Evolutionary conservation across 768 basidiomycete genomes (phyloP).

Genomic region (Panaeolus cyanescens): DNA sequence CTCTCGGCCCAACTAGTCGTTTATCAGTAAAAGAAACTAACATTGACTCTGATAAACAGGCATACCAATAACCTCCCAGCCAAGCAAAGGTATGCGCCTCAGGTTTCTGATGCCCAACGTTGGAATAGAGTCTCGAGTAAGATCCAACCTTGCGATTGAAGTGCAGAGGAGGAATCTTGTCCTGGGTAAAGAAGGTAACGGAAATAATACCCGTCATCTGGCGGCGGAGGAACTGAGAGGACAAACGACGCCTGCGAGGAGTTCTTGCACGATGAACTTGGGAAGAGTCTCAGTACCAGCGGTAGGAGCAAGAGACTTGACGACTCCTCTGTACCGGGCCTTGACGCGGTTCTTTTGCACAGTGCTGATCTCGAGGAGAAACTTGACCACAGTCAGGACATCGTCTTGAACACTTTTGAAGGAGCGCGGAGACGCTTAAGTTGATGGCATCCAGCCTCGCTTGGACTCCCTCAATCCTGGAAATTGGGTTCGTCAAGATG

Average conservation of each 20-base stretch:
- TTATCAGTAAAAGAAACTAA: conserved; percentile 9
- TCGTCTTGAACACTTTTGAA: conserved; percentile 98
- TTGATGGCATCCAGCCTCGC: too few species aligned
- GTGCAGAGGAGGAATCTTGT: conserved; percentile 93
- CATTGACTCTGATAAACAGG: conserved; percentile 5
- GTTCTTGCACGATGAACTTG: conserved; percentile 38
- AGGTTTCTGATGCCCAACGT: conserved; percentile 96
- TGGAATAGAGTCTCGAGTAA: conserved; percentile 98
- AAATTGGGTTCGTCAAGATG: too few species aligned
- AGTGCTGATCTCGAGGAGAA: conserved; percentile 95
- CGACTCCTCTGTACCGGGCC: conserved; percentile 94
- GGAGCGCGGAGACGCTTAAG: too few species aligned
- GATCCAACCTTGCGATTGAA: conserved; percentile 97
- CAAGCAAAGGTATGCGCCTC: conserved; percentile 98
- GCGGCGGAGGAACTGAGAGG: conserved; percentile 96
- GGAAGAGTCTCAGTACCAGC: conserved; percentile 53
- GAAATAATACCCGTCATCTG: conserved; percentile 76
- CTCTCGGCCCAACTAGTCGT: conserved; percentile 84
- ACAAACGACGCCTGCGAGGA: conserved; percentile 81
- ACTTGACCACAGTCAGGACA: conserved; percentile 95
- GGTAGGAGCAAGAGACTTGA: conserved; percentile 84
- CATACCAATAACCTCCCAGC: conserved; percentile 98
- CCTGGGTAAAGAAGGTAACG: conserved; percentile 71
- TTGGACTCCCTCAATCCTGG: too few species aligned
- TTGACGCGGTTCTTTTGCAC: conserved; percentile 97